These are phyloP conservation scores for Rhodofomes roseus DNA, from an alignment of 1,284 basidiomycete genomes.

Conservation along the genomic window DNA sequence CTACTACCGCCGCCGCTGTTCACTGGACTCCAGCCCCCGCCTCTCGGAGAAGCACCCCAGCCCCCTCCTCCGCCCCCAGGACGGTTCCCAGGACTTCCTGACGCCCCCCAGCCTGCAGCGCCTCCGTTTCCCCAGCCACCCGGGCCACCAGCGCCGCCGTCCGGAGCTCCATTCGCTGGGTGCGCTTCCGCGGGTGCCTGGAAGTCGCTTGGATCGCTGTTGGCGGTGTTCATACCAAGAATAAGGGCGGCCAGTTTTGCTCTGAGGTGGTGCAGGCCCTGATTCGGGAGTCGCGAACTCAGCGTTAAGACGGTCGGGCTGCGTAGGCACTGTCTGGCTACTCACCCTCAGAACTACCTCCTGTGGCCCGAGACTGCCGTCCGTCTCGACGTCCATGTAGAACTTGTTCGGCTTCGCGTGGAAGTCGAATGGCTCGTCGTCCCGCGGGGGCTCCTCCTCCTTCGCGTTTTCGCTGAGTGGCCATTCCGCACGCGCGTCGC, in stretches of 20 bases:
- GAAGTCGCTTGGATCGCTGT: slow-evolving; percentile 23
- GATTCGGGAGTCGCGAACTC: background rate
- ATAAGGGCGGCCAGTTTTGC: slow-evolving; percentile 81
- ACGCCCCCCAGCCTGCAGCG: slow-evolving; percentile 11
- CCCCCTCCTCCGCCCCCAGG: slow-evolving; percentile 28
- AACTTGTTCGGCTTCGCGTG: slow-evolving; percentile 84
- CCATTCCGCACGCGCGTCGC: slow-evolving; percentile 77
- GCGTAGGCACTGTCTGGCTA: background rate
- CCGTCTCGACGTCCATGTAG: slow-evolving; percentile 90
- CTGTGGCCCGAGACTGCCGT: slow-evolving; percentile 84
- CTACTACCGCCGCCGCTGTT: background rate
- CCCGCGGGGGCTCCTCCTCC: slow-evolving; percentile 79
- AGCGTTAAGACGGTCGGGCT: background rate
- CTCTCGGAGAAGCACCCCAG: slow-evolving; percentile 27
- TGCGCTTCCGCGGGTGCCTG: slow-evolving; percentile 38
- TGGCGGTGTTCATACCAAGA: slow-evolving; percentile 53
- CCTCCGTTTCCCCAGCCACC: slow-evolving; percentile 8
- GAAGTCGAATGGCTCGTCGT: slow-evolving; percentile 83
- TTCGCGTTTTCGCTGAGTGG: slow-evolving; percentile 76
- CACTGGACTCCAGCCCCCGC: background rate
- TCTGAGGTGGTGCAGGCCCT: slow-evolving; percentile 81
- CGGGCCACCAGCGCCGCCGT: slow-evolving; percentile 17
- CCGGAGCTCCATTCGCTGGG: slow-evolving; percentile 16
- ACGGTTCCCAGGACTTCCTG: slow-evolving; percentile 6
- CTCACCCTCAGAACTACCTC: slow-evolving; percentile 84